phyloP scores from a whole-genome alignment of 441 rosid species.

The Populus tomentosa region DNA sequence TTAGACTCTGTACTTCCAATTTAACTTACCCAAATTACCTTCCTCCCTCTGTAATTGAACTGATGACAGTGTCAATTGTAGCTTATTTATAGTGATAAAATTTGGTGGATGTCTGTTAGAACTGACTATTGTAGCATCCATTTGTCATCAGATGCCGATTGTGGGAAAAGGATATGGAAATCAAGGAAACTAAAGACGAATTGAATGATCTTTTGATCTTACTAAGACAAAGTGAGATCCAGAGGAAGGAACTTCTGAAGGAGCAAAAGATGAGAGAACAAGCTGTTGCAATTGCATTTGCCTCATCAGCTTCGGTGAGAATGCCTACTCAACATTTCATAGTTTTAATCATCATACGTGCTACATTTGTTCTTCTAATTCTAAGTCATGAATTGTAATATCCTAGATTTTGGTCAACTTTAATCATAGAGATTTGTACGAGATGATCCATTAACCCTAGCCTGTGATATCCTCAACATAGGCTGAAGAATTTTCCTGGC shows the following conservation, averaged over 20 bases:
- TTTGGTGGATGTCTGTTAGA: not conserved
- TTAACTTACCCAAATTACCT: not conserved
- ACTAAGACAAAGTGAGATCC: conserved; percentile 71
- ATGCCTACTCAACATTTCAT: conserved; percentile 11
- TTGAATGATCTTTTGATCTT: conserved; percentile 79
- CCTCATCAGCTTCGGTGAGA: conserved; percentile 61
- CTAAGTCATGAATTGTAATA: not conserved
- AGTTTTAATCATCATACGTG: not conserved
- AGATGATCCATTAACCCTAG: not conserved
- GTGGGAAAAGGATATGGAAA: conserved; percentile 89
- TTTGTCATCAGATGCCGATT: conserved; percentile 60
- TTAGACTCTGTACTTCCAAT: not conserved
- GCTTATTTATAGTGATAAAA: not conserved
- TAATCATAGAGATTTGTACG: not conserved
- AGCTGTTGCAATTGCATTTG: conserved; percentile 58
- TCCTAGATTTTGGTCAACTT: not conserved
- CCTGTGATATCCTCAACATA: not conserved
- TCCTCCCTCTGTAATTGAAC: not conserved
- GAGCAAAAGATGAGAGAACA: conserved; percentile 81
- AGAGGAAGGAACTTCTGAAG: conserved; percentile 75
- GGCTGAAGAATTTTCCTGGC: not conserved
- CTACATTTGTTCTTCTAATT: not conserved
- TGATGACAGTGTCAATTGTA: not conserved
- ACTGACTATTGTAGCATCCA: not conserved
- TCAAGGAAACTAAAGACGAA: conserved; percentile 91